Percentiles rank a stretch among this genome's conserved stretches.
phyloP scores from a whole-genome alignment of 2,329 filamentous ascomycete species.

The Fusarium pseudoanthophilum region DNA sequence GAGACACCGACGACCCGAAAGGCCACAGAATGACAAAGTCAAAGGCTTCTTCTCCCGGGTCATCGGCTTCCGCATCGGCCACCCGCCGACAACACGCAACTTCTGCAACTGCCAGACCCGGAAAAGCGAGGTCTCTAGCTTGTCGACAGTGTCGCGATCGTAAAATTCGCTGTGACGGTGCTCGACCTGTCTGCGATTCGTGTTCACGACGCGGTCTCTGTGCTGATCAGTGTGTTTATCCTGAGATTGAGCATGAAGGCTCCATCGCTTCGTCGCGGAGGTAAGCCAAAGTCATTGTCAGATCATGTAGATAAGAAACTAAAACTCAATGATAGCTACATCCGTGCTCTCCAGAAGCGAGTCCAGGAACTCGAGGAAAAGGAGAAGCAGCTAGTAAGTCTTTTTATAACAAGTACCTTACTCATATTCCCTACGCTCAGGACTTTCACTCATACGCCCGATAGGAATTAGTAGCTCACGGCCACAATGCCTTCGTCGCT shows the following conservation, averaged over 20 bases:
- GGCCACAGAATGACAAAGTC: slow-evolving; percentile 15
- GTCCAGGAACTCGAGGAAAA: slow-evolving; percentile 44
- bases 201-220: slow-evolving; percentile 40
- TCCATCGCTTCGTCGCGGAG: slow-evolving; percentile 45
- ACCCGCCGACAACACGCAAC: slow-evolving; percentile 32
- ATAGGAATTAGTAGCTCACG: slow-evolving; percentile 30
- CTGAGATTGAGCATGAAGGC: slow-evolving; percentile 45
- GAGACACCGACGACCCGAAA: background rate
- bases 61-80: slow-evolving; percentile 37
- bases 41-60: slow-evolving; percentile 21
- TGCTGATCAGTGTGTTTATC: slow-evolving; percentile 42
- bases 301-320: slow-evolving; percentile 1
- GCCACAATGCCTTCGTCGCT: slow-evolving; percentile 26
- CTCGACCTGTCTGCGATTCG: slow-evolving; percentile 43
- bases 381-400: slow-evolving; percentile 42
- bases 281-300: slow-evolving; percentile 16
- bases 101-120: slow-evolving; percentile 10
- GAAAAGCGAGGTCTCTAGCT: slow-evolving; percentile 44
- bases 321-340: slow-evolving; percentile 32
- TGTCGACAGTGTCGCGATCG: slow-evolving; percentile 46
- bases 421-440: background rate
- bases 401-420: background rate
- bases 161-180: slow-evolving; percentile 46
- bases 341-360: slow-evolving; percentile 43
- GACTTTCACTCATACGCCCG: slow-evolving; percentile 7